Percentiles rank a stretch among this genome's conserved stretches.
phyloP scores from a whole-genome alignment of 2,329 filamentous ascomycete genomes.

The Diaporthe caulivora region DNA sequence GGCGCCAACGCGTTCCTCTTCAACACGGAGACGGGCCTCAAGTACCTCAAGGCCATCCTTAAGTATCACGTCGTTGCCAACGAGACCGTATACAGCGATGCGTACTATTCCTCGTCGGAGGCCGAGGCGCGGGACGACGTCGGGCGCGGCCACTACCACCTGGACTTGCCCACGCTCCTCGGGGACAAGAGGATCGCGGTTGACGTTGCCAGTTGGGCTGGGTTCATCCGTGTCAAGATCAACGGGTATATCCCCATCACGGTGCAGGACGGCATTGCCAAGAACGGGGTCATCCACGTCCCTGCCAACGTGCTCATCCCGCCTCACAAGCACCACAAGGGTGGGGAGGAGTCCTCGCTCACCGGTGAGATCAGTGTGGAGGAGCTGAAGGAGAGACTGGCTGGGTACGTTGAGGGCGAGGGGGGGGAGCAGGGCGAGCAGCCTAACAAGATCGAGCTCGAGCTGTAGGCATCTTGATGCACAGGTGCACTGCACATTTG shows the following conservation, averaged over 20 bases:
- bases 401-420: conserved; percentile 56
- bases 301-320: conserved; percentile 81
- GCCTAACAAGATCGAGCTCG: background rate
- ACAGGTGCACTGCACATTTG: background rate
- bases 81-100: conserved; percentile 86
- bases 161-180: conserved; percentile 81
- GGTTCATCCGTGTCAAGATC: conserved; percentile 78
- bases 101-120: conserved; percentile 69
- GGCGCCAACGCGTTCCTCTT: conserved; percentile 88
- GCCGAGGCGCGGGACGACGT: conserved; percentile 53
- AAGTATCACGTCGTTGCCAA: conserved; percentile 83
- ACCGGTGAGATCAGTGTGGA: conserved; percentile 68
- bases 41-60: conserved; percentile 82
- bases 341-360: conserved; percentile 48
- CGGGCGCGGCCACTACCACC: conserved; percentile 67
- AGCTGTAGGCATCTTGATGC: conserved; percentile 20
- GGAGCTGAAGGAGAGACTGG: conserved; percentile 69
- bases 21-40: conserved; percentile 76
- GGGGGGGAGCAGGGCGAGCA: conserved; percentile 33
- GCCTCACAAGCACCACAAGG: conserved; percentile 66
- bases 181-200: conserved; percentile 75
- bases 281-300: conserved; percentile 87
- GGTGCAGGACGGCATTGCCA: conserved; percentile 77
- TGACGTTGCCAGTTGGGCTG: conserved; percentile 77
- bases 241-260: conserved; percentile 78